Evolutionary conservation across 768 basidiomycete genomes (phyloP), one percentile per base, ranked within the genome.

Genomic region (Suillus americanus): DNA sequence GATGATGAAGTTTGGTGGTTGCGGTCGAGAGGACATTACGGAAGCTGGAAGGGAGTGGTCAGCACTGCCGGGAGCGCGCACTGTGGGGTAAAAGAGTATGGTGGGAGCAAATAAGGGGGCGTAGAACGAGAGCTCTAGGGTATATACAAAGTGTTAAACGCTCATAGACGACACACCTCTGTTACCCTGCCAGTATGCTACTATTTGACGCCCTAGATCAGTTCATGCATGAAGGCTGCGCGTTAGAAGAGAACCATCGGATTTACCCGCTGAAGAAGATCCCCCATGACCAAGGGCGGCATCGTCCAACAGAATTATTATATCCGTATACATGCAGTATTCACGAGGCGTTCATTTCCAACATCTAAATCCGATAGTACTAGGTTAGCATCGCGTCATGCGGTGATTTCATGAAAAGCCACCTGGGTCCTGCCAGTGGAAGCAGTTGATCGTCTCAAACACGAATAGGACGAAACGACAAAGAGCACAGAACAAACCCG

Each of bases 1-100:
- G 30, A 65, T 55, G 20, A 65, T n/a, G 37, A 65, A 45, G 53
- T 65, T 65, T 23, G 48, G 51, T 33, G 48, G 16, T 10, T 30
- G 30, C 18, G 18, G 1, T 20, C 33, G 30, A 54, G 20, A 6
- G 30, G 53, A 54, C 30, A 33, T 33, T n/a, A 33, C 20, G 10
- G 30, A n/a, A n/a, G 30, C 10, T 33, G 20, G 1, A 51, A 30
- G 20, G 10, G 30, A 12, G 7, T 28, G 16, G 14, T 16, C 5
- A 12, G 30, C 53, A 3, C 53, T 33, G 10, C 30, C 33, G 5
- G 18, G 8, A 10, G 51, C 51, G 9, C 28, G 18, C 51, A 30
- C 18, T 2, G 25, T 53, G 20, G 30, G 20, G 30, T 13, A 6
- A 54, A 54, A 53, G 5, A n/a, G 10, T 33, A 20, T 33, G 10